Percentiles rank a stretch among this genome's conserved stretches.
Evolutionary conservation across 2,329 filamentous ascomycete species (phyloP).

Genomic region (Sodiomyces alkalinus): DNA sequence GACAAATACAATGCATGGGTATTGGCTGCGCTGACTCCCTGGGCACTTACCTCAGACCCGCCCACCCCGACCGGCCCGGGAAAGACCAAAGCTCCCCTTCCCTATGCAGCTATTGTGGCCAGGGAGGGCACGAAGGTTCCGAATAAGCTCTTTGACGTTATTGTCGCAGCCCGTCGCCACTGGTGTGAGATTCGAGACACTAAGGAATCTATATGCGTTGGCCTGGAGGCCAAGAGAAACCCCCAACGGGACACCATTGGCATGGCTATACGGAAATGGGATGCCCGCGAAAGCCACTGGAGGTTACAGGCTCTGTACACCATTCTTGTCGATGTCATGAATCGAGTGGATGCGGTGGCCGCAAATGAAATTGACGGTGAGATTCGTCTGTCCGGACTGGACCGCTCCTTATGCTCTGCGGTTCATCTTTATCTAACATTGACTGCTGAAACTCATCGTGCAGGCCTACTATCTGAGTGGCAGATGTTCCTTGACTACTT

Average conservation of each 20-base stretch:
- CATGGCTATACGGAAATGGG: conserved; percentile 62
- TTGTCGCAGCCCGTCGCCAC: conserved; percentile 50
- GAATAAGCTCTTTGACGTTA: conserved; percentile 57
- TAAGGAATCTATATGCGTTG: too few species aligned
- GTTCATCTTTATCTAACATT: background rate
- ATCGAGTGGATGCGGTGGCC: conserved; percentile 19
- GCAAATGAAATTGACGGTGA: background rate
- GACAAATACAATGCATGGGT: conserved; percentile 64
- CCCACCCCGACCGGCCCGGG: conserved; percentile 16
- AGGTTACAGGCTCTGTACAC: conserved; percentile 54
- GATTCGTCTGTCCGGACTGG: background rate
- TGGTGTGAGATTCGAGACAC: conserved; percentile 50
- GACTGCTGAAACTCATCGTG: background rate
- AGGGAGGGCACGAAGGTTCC: conserved; percentile 67
- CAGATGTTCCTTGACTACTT: conserved; percentile 40
- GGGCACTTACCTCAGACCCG: conserved; percentile 36
- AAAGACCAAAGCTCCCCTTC: conserved; percentile 34
- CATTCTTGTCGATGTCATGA: conserved; percentile 46
- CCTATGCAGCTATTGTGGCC: conserved; percentile 43
- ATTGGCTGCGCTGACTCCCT: conserved; percentile 60
- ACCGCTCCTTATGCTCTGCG: too few species aligned
- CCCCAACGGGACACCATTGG: conserved; percentile 53
- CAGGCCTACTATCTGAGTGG: conserved; percentile 34
- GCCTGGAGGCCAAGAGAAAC: conserved; percentile 36
- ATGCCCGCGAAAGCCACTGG: conserved; percentile 48